These are phyloP conservation scores for Pythium coloratum DNA, from an alignment of 352 stramenopile species.

Conservation along the genomic window DNA sequence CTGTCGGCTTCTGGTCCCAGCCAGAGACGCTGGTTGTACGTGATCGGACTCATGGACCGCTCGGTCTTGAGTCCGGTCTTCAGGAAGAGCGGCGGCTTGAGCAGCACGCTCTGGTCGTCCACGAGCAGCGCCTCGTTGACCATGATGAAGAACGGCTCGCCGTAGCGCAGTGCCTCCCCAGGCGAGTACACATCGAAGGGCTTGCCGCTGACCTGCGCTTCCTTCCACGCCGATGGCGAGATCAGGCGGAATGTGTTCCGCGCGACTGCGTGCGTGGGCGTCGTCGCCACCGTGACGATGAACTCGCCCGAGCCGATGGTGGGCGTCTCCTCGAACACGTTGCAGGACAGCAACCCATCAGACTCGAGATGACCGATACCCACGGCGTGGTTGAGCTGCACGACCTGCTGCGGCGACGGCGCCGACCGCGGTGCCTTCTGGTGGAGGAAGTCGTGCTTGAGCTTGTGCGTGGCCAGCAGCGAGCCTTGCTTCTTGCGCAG, in stretches of 20 bases:
- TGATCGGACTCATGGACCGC: conserved; percentile 83
- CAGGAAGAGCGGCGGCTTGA: conserved; percentile 76
- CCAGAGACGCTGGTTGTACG: conserved; percentile 83
- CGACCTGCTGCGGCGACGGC: conserved; percentile 32
- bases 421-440: conserved; percentile 52
- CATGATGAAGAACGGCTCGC: conserved; percentile 81
- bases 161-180: conserved; percentile 55
- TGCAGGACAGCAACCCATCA: conserved; percentile 54
- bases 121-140: conserved; percentile 78
- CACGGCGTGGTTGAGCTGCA: conserved; percentile 65
- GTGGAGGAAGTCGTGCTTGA: conserved; percentile 77
- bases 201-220: conserved; percentile 32
- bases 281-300: conserved; percentile 51
- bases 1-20: conserved; percentile 63
- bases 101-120: conserved; percentile 70
- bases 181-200: conserved; percentile 19
- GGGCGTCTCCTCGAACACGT: conserved; percentile 84
- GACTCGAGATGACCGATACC: conserved; percentile 55
- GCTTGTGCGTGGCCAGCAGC: conserved; percentile 74
- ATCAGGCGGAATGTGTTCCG: conserved; percentile 75
- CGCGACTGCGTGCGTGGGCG: conserved; percentile 31
- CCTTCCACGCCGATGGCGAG: conserved; percentile 43
- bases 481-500: conserved; percentile 81
- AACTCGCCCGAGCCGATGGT: conserved; percentile 79
- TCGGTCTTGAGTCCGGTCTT: conserved; percentile 84